Percentiles rank a stretch among this genome's conserved stretches.
phyloP scores from a whole-genome alignment of 352 stramenopile species.

The Phytophthora cactorum region DNA sequence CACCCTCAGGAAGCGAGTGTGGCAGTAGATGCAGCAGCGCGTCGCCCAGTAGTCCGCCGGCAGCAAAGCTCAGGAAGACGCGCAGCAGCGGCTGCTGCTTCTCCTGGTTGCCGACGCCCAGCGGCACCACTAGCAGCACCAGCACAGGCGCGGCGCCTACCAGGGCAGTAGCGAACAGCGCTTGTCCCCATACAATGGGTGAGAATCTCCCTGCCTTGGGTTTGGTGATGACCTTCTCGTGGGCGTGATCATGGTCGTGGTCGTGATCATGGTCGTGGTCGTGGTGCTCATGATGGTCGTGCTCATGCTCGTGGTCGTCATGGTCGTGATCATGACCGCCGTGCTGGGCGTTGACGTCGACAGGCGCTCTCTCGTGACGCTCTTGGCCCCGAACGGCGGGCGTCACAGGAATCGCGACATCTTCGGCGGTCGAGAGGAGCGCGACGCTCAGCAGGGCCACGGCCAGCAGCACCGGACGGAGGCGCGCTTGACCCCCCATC shows the following conservation, averaged over 20 bases:
- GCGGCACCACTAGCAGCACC: constrained; percentile 72
- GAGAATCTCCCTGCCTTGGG: constrained; percentile 45
- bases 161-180: constrained; percentile 73
- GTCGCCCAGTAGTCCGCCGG: constrained; percentile 88
- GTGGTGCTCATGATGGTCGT: constrained; percentile 20
- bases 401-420: constrained; percentile 9
- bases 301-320: constrained; percentile 8
- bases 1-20: constrained; percentile 71
- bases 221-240: constrained; percentile 23
- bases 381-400: constrained; percentile 17
- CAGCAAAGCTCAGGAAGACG: constrained; percentile 90
- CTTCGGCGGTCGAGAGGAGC: constrained; percentile 21
- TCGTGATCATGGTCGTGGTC: constrained; percentile 30
- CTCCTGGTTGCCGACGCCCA: constrained; percentile 60
- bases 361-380: constrained; percentile 6
- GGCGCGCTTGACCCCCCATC: constrained; percentile 19
- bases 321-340: constrained; percentile 33
- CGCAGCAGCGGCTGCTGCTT: constrained; percentile 75
- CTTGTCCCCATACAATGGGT: constrained; percentile 59
- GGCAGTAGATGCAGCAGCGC: constrained; percentile 92
- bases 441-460: constrained; percentile 20
- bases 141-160: constrained; percentile 76
- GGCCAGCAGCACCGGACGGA: constrained; percentile 28
- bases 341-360: constrained; percentile 15
- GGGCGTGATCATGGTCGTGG: constrained; percentile 20